Conservation (phyloP, 1,284 basidiomycete genomes). For the Marasmius sp. region DNA sequence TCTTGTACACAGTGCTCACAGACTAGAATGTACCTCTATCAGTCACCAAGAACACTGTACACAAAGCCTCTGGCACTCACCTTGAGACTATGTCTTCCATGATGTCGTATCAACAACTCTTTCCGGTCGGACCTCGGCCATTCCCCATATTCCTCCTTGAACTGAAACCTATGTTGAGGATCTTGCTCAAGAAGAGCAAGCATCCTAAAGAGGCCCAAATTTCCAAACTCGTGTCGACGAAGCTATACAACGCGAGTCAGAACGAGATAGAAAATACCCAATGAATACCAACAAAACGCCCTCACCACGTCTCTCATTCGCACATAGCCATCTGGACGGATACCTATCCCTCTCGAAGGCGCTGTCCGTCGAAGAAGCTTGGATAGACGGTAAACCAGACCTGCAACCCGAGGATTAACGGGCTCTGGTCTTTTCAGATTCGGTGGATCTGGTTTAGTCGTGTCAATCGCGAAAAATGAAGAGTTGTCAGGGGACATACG, state of each 20-base stretch:
- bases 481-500: not conserved
- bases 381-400: not conserved
- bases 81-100: slow-evolving; percentile 7
- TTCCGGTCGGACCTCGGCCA: not conserved
- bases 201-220: not conserved
- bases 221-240: not conserved
- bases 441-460: not conserved
- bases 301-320: slow-evolving; percentile 10
- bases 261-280: not conserved
- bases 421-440: not conserved
- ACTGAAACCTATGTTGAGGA: slow-evolving; percentile 5
- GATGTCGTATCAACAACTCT: slow-evolving; percentile 3
- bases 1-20: slow-evolving; percentile 6
- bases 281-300: not conserved
- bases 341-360: not conserved
- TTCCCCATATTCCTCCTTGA: slow-evolving; percentile 1
- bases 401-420: not conserved
- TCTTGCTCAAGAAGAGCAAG: not conserved
- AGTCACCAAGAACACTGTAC: not conserved
- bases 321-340: slow-evolving; percentile 13
- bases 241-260: not conserved
- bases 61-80: not conserved
- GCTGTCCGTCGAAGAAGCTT: slow-evolving; percentile 12
- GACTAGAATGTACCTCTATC: not conserved
- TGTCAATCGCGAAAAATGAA: not conserved